Evolutionary conservation across 2,329 filamentous ascomycete genomes (phyloP), one percentile per base, ranked within the genome.

Genomic region (Beauveria australis): DNA sequence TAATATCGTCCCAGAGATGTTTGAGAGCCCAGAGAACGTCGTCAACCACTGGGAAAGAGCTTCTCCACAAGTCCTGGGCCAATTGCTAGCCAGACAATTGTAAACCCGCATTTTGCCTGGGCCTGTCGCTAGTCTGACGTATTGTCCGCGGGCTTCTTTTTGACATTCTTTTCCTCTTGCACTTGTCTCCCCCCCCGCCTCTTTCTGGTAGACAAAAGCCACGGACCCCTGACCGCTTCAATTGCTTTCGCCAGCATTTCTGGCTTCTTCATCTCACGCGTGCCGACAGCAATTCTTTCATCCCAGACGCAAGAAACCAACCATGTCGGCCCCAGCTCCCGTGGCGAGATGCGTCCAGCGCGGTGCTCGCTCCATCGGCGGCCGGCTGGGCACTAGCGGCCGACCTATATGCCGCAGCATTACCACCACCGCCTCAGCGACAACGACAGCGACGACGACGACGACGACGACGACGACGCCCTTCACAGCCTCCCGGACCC

Each of bases 321-420:
- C 54, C 64, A 76, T 75, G 73, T 69, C 73, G 60, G 70, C 73
- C 60, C 67, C 71, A 48, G 67, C 72, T 63, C 74, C 75, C 19
- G 68, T 76, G 61, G 71, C 73, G 61, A 71, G 74, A 64, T 76
- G 71, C 67, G 69, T 76, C 55, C 74, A 72, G 67, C 74, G 70
- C 67, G 69, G 71, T 67, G 70, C 71, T 49, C 71, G 73, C 61
- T 68, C 67, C 40, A 63, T 74, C 61, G 47, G 69, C 64, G 61
- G 63, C 67, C 37, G 68, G 67, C 62, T 69, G 67, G 65, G 69
- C 66, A 44, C 66, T 68, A 52, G 62, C 65, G 44, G 66, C 66
- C 61, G 62, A 59, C 22, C 63, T 64, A 53, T 61, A 33, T 57
- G 70, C 61, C 64, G 66, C 49, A 61, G 64, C 48, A 66, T 67